phyloP scores from a whole-genome alignment of 257 asterid genomes.

The Plantago major region DNA sequence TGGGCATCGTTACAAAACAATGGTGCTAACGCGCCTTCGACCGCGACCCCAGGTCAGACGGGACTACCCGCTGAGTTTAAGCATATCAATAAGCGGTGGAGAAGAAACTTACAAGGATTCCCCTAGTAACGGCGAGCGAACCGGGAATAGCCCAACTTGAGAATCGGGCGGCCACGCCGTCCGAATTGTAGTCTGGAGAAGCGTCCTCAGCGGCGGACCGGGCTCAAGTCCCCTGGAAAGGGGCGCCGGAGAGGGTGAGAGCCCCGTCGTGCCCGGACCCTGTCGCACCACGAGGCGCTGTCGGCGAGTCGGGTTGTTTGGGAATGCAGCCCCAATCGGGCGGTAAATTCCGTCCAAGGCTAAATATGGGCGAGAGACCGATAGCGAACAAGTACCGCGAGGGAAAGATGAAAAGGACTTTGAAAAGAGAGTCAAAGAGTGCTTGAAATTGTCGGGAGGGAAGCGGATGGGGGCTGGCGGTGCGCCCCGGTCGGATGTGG shows the following conservation, averaged over 20 bases:
- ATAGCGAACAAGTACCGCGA: conserved; percentile 4
- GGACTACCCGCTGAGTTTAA: conserved; percentile 3
- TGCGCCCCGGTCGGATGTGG: conserved; percentile 17
- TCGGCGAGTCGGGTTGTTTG: conserved; percentile 1
- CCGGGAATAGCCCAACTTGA: conserved; percentile 37
- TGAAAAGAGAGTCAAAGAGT: conserved; percentile 14
- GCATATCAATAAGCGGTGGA: conserved; percentile 28
- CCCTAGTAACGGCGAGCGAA: conserved; percentile 43
- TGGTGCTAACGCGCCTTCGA: no score
- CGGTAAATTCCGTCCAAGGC: conserved; percentile 1
- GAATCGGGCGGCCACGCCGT: conserved; percentile 23
- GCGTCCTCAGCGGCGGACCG: no score
- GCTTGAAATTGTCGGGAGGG: conserved; percentile 27
- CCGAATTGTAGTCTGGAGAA: no score
- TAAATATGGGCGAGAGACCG: conserved; percentile 1
- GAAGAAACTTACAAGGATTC: conserved; percentile 35
- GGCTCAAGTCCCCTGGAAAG: no score
- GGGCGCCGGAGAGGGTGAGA: no score
- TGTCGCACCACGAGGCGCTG: neutral
- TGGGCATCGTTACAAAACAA: no score
- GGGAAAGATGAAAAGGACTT: conserved; percentile 4
- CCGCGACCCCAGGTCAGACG: no score
- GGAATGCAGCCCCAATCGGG: neutral
- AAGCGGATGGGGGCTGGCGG: conserved; percentile 26
- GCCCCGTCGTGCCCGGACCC: conserved; percentile 3